These are phyloP conservation scores for Aspergillus funiculosus DNA, from an alignment of 495 filamentous ascomycete genomes.

Conservation along the genomic window DNA sequence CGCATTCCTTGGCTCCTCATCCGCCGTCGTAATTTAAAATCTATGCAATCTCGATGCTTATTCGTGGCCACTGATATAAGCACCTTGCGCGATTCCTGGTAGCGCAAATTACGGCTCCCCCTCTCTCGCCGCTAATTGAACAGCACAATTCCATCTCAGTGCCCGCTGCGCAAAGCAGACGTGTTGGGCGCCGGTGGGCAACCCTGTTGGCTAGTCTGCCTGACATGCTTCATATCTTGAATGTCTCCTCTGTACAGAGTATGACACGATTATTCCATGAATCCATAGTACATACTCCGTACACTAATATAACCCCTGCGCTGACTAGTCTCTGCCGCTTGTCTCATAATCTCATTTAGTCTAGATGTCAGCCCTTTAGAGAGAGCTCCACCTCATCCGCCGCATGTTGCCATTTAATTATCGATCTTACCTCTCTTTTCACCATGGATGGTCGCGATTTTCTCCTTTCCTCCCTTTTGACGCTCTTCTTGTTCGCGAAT, in stretches of 20 bases:
- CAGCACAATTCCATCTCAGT: neutral
- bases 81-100: slow-evolving; percentile 23
- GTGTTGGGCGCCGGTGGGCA: slow-evolving; percentile 3
- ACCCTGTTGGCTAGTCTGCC: slow-evolving; percentile 9
- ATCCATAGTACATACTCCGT: too few species aligned
- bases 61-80: slow-evolving; percentile 31
- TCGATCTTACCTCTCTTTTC: slow-evolving; percentile 12
- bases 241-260: too few species aligned
- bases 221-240: slow-evolving; percentile 14
- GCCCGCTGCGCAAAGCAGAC: neutral
- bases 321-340: slow-evolving; percentile 19
- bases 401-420: slow-evolving; percentile 14
- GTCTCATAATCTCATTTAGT: slow-evolving; percentile 30
- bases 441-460: slow-evolving; percentile 8
- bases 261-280: too few species aligned
- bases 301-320: neutral
- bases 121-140: slow-evolving; percentile 3
- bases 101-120: slow-evolving; percentile 11
- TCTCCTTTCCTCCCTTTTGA: slow-evolving; percentile 14
- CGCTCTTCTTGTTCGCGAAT: slow-evolving; percentile 19
- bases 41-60: slow-evolving; percentile 23
- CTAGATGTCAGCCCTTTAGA: slow-evolving; percentile 5
- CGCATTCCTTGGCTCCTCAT: slow-evolving; percentile 5
- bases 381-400: slow-evolving; percentile 17
- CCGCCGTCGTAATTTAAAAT: slow-evolving; percentile 16